Evolutionary conservation across 1,139 yeast species (phyloP).

Genomic region (Yamadazyma epiphylla): DNA sequence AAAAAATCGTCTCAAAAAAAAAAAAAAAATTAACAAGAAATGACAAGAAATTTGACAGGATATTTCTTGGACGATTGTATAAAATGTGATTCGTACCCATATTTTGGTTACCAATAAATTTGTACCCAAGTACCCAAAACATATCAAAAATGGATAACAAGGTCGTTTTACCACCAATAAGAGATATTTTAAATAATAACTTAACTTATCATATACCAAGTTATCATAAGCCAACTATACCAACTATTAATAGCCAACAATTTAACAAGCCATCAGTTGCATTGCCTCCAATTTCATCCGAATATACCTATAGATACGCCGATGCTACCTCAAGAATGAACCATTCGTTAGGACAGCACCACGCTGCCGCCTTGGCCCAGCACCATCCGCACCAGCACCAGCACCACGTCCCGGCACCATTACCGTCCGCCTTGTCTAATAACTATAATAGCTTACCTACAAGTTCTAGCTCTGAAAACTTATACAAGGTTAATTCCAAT

Average conservation of each 20-base stretch:
- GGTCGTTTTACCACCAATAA: conserved; percentile 35
- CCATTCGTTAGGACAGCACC: not conserved
- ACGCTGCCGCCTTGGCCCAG: not conserved
- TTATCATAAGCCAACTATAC: not conserved
- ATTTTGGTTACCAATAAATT: conserved; percentile 1
- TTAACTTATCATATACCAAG: conserved; percentile 2
- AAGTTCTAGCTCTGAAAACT: not conserved
- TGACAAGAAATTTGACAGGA: conserved; percentile 1
- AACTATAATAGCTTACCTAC: not conserved
- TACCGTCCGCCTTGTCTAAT: not conserved
- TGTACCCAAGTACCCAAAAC: too few relatives aligned
- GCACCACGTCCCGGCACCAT: too few relatives aligned
- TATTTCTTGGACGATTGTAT: conserved; percentile 1
- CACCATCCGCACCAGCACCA: too few relatives aligned
- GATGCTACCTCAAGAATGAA: not conserved
- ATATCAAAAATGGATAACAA: conserved; percentile 16
- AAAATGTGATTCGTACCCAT: not conserved
- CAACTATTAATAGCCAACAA: conserved; percentile 2
- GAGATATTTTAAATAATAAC: conserved; percentile 23
- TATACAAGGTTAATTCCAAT: conserved; percentile 2
- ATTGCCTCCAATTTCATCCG: conserved; percentile 1
- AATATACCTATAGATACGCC: not conserved
- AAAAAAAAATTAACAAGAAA: too few relatives aligned
- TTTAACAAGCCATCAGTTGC: conserved; percentile 3
- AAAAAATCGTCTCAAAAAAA: too few relatives aligned